Evolutionary conservation across 2,329 filamentous ascomycete genomes (phyloP), one percentile per base, ranked within the genome.

Genomic region (Incumbomyces lentus): DNA sequence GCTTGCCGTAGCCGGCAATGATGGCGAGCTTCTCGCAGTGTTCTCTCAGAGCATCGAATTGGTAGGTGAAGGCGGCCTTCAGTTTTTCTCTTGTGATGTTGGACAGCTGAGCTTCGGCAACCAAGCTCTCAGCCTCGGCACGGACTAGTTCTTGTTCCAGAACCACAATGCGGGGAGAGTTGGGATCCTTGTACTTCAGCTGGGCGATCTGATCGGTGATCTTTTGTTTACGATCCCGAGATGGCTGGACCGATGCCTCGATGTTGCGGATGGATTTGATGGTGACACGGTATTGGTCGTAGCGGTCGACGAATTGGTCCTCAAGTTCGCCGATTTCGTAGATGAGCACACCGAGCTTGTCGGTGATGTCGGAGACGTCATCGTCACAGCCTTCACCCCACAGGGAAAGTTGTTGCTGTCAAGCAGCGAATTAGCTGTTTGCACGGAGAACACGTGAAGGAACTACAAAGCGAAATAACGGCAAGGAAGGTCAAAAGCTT

Each of bases 211-310:
- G 87, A 65, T 98, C 92, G 60, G 87, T 95, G 62, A 98, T 96
- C 72, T 96, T 98, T 68, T 96, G 90, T 74, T 98, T 98, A 92
- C 92, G 86, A 70, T 98, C 92, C 70, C 92, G 80, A 73, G 89
- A 95, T 47, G 92, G 92, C 70, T 98, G 92, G 42, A 98, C 92
- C 17, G 90, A 96, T 49, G 90, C 89, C 69, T 98, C 92, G 55
- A 98, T 98, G 70, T 98, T 98, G 60, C 92, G 85, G 62, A 98
- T 95, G 66, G 88, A 94, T 82, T 98, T 98, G 71, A 98, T 94
- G 45, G 92, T 98, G 48, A 98, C 85, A 62, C 92, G 87, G 73
- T 96, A 98, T 70, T 98, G 92, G 68, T 98, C 92, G 69, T 98
- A 98, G 62, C 89, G 86, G 68, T 98, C 92, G 66, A 98, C 89